Percentiles rank a stretch among this genome's conserved stretches.
Conservation (phyloP, 257 asterid genomes). For the Galeopsis tetrahit region DNA sequence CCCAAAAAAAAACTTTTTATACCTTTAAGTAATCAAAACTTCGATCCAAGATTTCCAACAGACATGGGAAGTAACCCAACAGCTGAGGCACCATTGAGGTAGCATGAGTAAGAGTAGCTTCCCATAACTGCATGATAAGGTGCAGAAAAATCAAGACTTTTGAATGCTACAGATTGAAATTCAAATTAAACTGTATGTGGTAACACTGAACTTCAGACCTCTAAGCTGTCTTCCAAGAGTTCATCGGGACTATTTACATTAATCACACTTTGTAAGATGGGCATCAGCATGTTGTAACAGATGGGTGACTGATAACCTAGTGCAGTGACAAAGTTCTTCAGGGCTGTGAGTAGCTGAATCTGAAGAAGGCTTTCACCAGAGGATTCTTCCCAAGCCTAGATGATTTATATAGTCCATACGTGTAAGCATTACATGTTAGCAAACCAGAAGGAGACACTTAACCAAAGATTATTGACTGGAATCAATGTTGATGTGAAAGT, state of each 20-base stretch:
- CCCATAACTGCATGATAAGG: constrained; percentile 82
- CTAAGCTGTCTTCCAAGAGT: constrained; percentile 94
- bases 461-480: constrained; percentile 5
- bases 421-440: constrained; percentile 22
- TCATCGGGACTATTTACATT: constrained; percentile 87
- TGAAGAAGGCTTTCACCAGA: constrained; percentile 95
- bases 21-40: constrained; percentile 92
- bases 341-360: constrained; percentile 96
- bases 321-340: constrained; percentile 85
- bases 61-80: constrained; percentile 80
- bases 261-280: constrained; percentile 72
- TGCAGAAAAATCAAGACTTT: constrained; percentile 25
- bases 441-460: constrained; percentile 10
- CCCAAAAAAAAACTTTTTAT: constrained; percentile 17
- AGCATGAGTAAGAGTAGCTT: constrained; percentile 89
- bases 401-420: constrained; percentile 32
- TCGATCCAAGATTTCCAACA: constrained; percentile 84
- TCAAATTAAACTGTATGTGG: not conserved
- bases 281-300: constrained; percentile 79
- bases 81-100: constrained; percentile 83
- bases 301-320: constrained; percentile 87
- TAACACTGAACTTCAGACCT: constrained; percentile 53
- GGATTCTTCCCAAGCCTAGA: constrained; percentile 96
- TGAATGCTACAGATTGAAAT: constrained; percentile 17
- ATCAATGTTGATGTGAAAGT: constrained; percentile 16